phyloP scores from a whole-genome alignment of 2,329 filamentous ascomycete genomes.

The Ascochyta rabiei region DNA sequence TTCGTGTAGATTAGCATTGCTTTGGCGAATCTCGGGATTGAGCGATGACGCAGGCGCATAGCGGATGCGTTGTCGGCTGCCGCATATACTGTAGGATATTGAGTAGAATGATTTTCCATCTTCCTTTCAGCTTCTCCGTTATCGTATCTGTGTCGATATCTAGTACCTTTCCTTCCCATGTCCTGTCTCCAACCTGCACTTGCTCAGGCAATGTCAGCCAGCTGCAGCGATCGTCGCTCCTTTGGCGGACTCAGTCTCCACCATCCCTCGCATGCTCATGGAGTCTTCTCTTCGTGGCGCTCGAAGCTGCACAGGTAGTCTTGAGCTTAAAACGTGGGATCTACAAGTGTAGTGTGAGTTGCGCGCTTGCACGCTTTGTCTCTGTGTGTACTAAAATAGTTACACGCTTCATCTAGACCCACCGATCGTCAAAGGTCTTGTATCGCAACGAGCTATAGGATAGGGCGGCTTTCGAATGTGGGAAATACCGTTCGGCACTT shows the following conservation, averaged over 20 bases:
- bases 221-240: neutral
- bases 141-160: neutral
- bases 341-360: neutral
- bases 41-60: constrained; percentile 9
- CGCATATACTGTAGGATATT: constrained; percentile 37
- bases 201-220: neutral
- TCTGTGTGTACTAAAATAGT: neutral
- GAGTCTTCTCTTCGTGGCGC: neutral
- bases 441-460: neutral
- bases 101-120: constrained; percentile 7
- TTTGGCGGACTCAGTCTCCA: neutral
- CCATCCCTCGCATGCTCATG: neutral
- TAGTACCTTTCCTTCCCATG: neutral
- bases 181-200: neutral
- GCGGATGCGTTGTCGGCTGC: neutral
- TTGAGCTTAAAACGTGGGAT: neutral
- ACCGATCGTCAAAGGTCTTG: neutral
- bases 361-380: neutral
- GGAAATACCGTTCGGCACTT: neutral
- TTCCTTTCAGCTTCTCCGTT: neutral
- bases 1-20: constrained; percentile 30
- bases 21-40: constrained; percentile 18
- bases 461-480: neutral
- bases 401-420: too few relatives aligned
- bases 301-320: neutral